These are phyloP conservation scores for Hemileccinum impolitum DNA, from an alignment of 768 basidiomycete species.

Conservation along the genomic window DNA sequence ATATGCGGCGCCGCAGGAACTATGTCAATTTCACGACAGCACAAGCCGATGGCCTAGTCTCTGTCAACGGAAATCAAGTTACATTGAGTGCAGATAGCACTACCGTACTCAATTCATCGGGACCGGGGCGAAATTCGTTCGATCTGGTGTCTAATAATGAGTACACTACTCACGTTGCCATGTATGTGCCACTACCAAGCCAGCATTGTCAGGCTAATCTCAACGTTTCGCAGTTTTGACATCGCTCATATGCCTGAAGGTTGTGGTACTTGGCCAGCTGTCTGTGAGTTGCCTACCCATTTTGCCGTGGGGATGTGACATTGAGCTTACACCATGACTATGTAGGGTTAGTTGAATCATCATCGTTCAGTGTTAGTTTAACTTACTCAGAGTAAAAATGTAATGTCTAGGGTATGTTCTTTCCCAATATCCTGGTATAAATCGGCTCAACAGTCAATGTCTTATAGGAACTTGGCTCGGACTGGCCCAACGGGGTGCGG, in stretches of 20 bases:
- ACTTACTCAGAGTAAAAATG: not conserved
- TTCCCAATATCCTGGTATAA: not conserved
- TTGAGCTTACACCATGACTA: not conserved
- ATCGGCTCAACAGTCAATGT: not conserved
- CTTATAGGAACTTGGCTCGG: constrained; percentile 24
- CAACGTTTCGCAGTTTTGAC: constrained; percentile 28
- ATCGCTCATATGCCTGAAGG: constrained; percentile 38
- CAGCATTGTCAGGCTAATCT: not conserved
- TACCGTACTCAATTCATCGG: constrained; percentile 26
- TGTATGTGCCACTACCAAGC: constrained; percentile 14
- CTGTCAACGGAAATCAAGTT: constrained; percentile 41
- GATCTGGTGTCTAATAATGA: constrained; percentile 27
- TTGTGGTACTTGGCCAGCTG: constrained; percentile 39
- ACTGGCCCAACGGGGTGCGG: constrained; percentile 27
- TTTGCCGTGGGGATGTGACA: not conserved
- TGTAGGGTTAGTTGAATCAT: constrained; percentile 15
- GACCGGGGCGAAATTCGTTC: constrained; percentile 37
- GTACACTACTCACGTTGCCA: constrained; percentile 35
- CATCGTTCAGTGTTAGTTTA: not conserved
- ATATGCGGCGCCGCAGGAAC: constrained; percentile 26
- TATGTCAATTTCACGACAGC: constrained; percentile 51
- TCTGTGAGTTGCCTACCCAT: constrained; percentile 25
- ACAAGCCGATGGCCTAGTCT: constrained; percentile 54
- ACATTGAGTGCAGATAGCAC: constrained; percentile 35
- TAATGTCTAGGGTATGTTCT: constrained; percentile 17